Base-by-base conservation (phyloP, 345 rosid genomes). In the Citrus hindsii region DNA sequence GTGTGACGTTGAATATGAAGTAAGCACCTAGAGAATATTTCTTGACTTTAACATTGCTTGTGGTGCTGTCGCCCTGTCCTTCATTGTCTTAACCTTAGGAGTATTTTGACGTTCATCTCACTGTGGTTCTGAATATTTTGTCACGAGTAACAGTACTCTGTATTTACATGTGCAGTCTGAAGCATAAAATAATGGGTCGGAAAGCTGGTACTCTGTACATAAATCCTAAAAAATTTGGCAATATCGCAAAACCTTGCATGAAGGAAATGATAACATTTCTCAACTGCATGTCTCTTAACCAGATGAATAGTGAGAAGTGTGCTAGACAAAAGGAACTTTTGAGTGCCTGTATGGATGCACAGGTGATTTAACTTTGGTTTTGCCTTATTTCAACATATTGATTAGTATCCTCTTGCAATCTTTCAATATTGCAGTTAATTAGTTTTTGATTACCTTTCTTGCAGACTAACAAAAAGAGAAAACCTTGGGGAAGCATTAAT, bases 161-260 rank as follows among this genome's bases (percentile, higher is more conserved):
- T 35, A 51, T 67, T 56, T 38, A 55, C 27, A 25, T 53, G 27
- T 67, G 73, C 68, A 67, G 66, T 24, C 9, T 55, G 37, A 53
- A 67, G 48, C 74, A 58, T 53, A 66, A n/a, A 48, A 71, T 62
- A 55, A 94, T 94, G 98, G 96, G 94, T 65, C 85, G 90, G 75
- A 91, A 92, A 82, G 86, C 89, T 73, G 92, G 91, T 10, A 79
- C 76, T 37, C 76, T 91, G 63, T 90, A 90, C 85, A 90, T 92
- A 61, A 93, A 88, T 86, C 84, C 98, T 1, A 94, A 93, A 81
- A 91, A 88, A 71, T 87, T 90, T 28, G 91, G 93, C n/a, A 51
- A 86, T 56, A 66, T 90, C 22, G 67, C 90, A 1, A 89, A 89
- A 85, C 98, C 98, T 25, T 94, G 97, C 85, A 93, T 94, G 98